phyloP scores from a whole-genome alignment of 2,329 filamentous ascomycete species.

The Biscogniauxia sp. region DNA sequence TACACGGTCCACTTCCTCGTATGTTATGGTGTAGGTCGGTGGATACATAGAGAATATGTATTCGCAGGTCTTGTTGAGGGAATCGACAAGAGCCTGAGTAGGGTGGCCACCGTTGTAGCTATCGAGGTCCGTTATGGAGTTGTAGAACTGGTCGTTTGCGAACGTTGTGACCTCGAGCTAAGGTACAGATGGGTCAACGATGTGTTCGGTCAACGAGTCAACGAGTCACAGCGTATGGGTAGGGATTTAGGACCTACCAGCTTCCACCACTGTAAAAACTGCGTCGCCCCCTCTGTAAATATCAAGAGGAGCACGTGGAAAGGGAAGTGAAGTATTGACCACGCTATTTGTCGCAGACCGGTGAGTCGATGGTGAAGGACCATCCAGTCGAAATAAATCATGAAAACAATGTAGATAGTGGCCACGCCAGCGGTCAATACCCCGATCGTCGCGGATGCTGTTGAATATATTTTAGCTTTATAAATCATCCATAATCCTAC shows the following conservation, averaged over 20 bases:
- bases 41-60: constrained; percentile 1
- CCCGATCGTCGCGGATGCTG: constrained; percentile 37
- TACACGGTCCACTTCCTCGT: not conserved
- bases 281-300: constrained; percentile 58
- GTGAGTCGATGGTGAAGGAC: constrained; percentile 56
- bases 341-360: constrained; percentile 54
- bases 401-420: constrained; percentile 42
- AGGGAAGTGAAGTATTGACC: constrained; percentile 57
- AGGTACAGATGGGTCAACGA: not conserved
- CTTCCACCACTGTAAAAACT: constrained; percentile 49
- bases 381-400: constrained; percentile 58
- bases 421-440: constrained; percentile 37
- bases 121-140: not conserved
- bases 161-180: constrained; percentile 5
- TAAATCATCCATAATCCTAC: too few relatives aligned
- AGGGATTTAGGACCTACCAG: constrained; percentile 9
- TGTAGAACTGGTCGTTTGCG: constrained; percentile 4
- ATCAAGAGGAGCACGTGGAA: constrained; percentile 61
- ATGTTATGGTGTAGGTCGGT: not conserved
- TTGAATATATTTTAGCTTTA: not conserved
- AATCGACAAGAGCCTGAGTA: constrained; percentile 8
- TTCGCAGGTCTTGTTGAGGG: constrained; percentile 5
- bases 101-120: not conserved
- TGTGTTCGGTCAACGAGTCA: not conserved
- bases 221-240: not conserved